A percentile compares a stretch with the other conserved stretches of the same genome.
Evolutionary conservation across 2,329 filamentous ascomycete genomes (phyloP).

Genomic region (Fusarium hainanense): DNA sequence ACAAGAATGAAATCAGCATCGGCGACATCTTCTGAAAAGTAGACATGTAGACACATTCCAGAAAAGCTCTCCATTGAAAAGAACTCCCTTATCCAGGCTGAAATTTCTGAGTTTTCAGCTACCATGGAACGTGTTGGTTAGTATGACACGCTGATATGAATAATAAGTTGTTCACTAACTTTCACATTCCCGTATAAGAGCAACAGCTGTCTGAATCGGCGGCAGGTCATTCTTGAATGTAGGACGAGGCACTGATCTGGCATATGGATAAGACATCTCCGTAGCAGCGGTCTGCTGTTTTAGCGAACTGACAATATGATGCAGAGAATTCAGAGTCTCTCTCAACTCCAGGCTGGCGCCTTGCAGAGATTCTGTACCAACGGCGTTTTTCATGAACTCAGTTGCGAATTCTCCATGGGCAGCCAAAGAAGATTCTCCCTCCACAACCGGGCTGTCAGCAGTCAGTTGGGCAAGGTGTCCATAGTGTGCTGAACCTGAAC

Average conservation of each 20-base stretch:
- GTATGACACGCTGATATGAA: background rate
- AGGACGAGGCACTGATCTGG: slow-evolving; percentile 36
- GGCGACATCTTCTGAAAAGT: slow-evolving; percentile 49
- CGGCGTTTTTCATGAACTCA: slow-evolving; percentile 56
- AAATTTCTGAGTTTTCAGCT: slow-evolving; percentile 40
- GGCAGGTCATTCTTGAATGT: slow-evolving; percentile 38
- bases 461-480: slow-evolving; percentile 32
- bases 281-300: slow-evolving; percentile 41
- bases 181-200: slow-evolving; percentile 36
- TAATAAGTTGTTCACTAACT: slow-evolving; percentile 20
- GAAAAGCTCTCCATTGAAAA: slow-evolving; percentile 47
- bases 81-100: slow-evolving; percentile 48
- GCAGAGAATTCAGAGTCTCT: slow-evolving; percentile 51
- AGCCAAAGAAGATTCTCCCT: slow-evolving; percentile 59
- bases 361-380: slow-evolving; percentile 45
- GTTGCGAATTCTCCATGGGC: slow-evolving; percentile 61
- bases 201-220: slow-evolving; percentile 41
- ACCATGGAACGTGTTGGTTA: background rate
- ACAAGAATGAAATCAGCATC: slow-evolving; percentile 51
- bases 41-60: slow-evolving; percentile 49
- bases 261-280: slow-evolving; percentile 43
- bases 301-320: slow-evolving; percentile 43
- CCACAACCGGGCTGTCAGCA: slow-evolving; percentile 50
- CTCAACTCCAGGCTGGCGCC: slow-evolving; percentile 49
- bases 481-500: slow-evolving; percentile 33